Percentiles rank a stretch among this genome's conserved stretches.
These are phyloP conservation scores for Reutealis trisperma DNA, from an alignment of 345 rosid genomes.

Conservation along the genomic window DNA sequence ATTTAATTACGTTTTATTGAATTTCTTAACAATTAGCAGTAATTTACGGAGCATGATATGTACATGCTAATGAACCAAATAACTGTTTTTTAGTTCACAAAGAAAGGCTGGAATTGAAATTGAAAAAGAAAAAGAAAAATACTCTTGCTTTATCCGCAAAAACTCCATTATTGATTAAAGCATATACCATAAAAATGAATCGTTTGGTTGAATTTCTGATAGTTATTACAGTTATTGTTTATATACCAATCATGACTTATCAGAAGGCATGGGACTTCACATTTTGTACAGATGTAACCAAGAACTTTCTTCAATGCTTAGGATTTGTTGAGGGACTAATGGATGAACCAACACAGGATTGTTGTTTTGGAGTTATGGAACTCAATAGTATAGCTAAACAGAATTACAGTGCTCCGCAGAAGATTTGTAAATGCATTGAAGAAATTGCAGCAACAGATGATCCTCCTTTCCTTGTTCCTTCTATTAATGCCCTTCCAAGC, in stretches of 20 bases:
- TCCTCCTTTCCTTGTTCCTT: not conserved
- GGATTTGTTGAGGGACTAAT: not conserved
- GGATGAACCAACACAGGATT: not conserved
- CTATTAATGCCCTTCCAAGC: not conserved
- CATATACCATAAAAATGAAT: not conserved
- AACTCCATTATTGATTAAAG: not conserved
- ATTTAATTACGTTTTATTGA: too few relatives aligned
- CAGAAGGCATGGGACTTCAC: not conserved
- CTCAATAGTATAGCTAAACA: not conserved
- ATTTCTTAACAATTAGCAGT: conserved; percentile 4
- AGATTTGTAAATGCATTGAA: not conserved
- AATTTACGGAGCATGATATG: conserved; percentile 12
- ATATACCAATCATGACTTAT: not conserved
- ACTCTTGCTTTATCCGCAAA: not conserved
- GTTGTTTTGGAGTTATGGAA: not conserved
- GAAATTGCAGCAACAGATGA: not conserved
- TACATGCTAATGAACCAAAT: conserved; percentile 2
- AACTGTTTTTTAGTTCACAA: not conserved
- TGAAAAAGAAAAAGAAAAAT: not conserved
- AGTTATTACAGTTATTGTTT: not conserved
- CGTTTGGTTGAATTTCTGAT: not conserved
- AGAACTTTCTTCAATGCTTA: not conserved
- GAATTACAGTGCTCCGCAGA: not conserved
- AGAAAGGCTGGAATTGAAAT: not conserved
- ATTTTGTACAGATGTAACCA: not conserved